Conservation (phyloP, 371 early-diverging fungal species). For the Sporodiniella umbellata region DNA sequence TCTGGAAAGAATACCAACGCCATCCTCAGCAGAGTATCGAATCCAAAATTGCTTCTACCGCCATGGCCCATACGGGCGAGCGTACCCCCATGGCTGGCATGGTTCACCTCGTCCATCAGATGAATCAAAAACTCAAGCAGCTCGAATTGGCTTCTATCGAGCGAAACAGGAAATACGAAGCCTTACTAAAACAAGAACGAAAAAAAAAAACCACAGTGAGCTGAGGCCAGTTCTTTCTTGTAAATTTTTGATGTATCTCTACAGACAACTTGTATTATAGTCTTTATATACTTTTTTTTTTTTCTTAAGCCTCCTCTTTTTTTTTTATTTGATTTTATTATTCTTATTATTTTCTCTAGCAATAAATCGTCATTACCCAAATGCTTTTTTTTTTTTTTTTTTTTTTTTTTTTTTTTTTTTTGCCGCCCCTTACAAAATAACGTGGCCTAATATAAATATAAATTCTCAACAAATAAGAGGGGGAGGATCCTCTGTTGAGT, state of each 20-base stretch:
- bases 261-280: not conserved
- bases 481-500: no score
- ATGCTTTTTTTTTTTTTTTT: no score
- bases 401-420: no score
- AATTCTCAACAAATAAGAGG: no score
- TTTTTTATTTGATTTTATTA: no score
- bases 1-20: conserved; percentile 21
- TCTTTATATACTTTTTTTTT: not conserved
- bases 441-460: no score
- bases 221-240: conserved; percentile 13
- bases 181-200: conserved; percentile 18
- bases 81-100: conserved; percentile 26
- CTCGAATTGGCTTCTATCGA: conserved; percentile 22
- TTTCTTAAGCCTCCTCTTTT: no score
- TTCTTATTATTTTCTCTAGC: no score
- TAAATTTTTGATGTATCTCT: not conserved
- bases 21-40: conserved; percentile 1
- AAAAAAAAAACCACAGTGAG: conserved; percentile 12
- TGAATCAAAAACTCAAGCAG: conserved; percentile 21
- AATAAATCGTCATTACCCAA: no score
- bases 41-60: conserved; percentile 8
- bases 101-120: conserved; percentile 25
- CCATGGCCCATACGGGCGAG: conserved; percentile 9
- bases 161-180: conserved; percentile 23
- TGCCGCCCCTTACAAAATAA: no score